Evolutionary conservation across 768 basidiomycete species (phyloP), one percentile per base, ranked within the genome.

Genomic region (Chiua virens): DNA sequence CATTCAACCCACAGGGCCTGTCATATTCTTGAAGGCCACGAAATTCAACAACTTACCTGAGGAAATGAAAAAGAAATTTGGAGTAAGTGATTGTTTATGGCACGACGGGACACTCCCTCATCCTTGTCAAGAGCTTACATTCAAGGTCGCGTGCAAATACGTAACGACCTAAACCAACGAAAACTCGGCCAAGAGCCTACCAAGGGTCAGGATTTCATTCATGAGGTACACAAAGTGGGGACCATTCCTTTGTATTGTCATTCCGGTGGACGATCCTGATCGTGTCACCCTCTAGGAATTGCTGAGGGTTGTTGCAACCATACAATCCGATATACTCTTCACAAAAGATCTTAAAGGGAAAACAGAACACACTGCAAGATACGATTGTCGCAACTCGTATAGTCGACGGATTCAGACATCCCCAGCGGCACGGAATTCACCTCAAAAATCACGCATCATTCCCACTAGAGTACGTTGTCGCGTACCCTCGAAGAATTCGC

Each of bases 31-130:
- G 25, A 78, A 73, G 50, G 73, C 76, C 0, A 89, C 88, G 1
- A 92, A 89, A 62, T 92, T 90, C 68, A 92, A 92, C 47, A 90
- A 92, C 63, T 69, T 92, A 4, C 83, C 87, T 1, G 89, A 92
- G 45, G 76, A 81, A 3, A 54, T 84, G 18, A 87, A 82, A 68
- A 82, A 71, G 54, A 73, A 69, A 5, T 73, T 92, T 17, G 90
- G 91, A 61, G 90, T 92, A 57, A 51, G 82, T 42, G 38, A 20
- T 41, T 17, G 9, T n/a, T 18, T 21, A 17, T 44, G 4, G 32
- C 14, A 11, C 10, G n/a, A 32, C 5, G 2, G 20, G 7, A 35
- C 41, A 9, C 46, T 20, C 42, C 15, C 56, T 59, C 18, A 53
- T 61, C 45, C 42, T 44, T 47, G 37, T 50, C 38, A 53, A 90